Percentiles rank a stretch among this genome's conserved stretches.
These are phyloP conservation scores for Rhizophagus clarus DNA, from an alignment of 192 early-diverging fungal genomes.

Conservation along the genomic window DNA sequence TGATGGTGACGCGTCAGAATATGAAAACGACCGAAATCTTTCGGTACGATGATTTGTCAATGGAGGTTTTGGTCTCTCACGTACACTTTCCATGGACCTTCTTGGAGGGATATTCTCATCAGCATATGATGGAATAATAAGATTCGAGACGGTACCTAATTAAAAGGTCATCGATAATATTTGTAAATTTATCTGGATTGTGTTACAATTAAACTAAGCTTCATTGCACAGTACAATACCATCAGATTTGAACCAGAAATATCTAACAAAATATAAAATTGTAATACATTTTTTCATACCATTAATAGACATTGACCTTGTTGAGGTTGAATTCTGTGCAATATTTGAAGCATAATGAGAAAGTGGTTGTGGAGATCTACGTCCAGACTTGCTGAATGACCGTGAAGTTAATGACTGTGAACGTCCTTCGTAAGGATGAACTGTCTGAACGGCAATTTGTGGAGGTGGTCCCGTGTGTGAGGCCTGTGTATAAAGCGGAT, in stretches of 20 bases:
- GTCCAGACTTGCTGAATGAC: background rate
- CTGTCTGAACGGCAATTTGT: background rate
- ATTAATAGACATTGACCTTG: background rate
- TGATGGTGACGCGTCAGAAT: conserved; percentile 32
- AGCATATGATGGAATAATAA: conserved; percentile 8
- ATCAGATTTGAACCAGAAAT: background rate
- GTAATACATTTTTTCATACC: background rate
- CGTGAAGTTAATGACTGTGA: background rate
- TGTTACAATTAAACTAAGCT: conserved; percentile 5
- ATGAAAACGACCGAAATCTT: conserved; percentile 33
- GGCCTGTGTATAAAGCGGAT: background rate
- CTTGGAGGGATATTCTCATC: conserved; percentile 2
- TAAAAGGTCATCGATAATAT: conserved; percentile 20
- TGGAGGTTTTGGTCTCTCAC: conserved; percentile 31
- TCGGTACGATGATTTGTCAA: conserved; percentile 1
- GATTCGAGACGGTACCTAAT: conserved; percentile 22
- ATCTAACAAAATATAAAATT: background rate
- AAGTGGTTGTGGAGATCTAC: background rate
- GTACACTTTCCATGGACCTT: conserved; percentile 37
- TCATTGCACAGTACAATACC: background rate
- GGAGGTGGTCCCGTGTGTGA: background rate
- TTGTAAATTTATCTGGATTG: conserved; percentile 11
- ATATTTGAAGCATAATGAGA: background rate
- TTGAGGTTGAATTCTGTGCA: background rate
- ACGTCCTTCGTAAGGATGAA: background rate